Evolutionary conservation across 352 stramenopile genomes (phyloP), one percentile per base, ranked within the genome.

Genomic region (Pythium scleroteichum): DNA sequence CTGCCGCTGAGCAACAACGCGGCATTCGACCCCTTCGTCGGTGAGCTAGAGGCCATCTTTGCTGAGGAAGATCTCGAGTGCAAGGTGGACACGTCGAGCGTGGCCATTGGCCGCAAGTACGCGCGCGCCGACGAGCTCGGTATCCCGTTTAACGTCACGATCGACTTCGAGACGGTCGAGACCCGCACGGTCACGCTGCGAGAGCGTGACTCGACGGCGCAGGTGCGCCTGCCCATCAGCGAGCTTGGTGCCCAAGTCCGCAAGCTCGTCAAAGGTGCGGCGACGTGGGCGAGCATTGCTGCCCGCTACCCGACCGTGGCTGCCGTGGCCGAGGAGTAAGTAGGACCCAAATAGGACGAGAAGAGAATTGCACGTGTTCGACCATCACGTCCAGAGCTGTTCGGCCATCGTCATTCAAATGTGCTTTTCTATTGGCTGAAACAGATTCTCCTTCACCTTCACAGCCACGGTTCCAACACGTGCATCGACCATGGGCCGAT

Each of bases 81-180:
- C 69, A 97, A 97, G 73, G 88, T 97, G 33, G 97, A 99, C 77
- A 95, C 97, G 52, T 98, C 92, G 50, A 97, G 93, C 56, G 94
- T 96, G 24, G 91, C 96, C 27, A 96, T 99, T 57, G 97, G 97
- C 71, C 88, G 96, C 67, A 94, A 92, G 71, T 99, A 99, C 82
- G 93, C 97, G 24, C 95, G 97, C 60, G 76, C 90, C 4, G 97
- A 99, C 78, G 97, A 99, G 83, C 75, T 99, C 44, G 97, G 97
- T 72, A 93, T 99, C 42, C 97, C 97, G 41, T 99, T 99, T 76
- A 96, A 84, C 41, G 88, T 99, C 41, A 99, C 97, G 26, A 97
- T 99, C 57, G 97, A 99, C 81, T 99, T 99, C 64, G 85, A 99
- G 62, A 98, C 96, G 45, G 66, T 97, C 54, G 73, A 87, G 50